phyloP scores from a whole-genome alignment of 352 stramenopile species.

The Globisporangium emineosum region DNA sequence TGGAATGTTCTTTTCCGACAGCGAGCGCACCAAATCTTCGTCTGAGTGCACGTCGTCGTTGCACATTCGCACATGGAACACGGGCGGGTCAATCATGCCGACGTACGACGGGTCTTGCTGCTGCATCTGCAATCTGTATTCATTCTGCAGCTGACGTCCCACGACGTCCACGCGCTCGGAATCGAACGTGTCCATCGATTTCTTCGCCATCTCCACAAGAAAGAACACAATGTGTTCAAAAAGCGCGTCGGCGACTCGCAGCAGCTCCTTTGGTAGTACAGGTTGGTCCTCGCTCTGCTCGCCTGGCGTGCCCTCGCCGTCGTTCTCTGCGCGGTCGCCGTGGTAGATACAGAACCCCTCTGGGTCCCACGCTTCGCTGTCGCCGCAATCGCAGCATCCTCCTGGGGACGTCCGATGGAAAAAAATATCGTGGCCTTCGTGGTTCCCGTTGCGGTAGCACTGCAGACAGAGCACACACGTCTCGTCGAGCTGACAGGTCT shows the following conservation, averaged over 20 bases:
- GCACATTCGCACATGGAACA: conserved; percentile 92
- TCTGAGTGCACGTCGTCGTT: conserved; percentile 99
- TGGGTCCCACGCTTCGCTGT: conserved; percentile 95
- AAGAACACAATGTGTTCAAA: conserved; percentile 74
- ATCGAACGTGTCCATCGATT: conserved; percentile 72
- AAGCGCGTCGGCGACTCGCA: conserved; percentile 54
- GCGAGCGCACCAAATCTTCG: conserved; percentile 93
- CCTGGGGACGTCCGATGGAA: conserved; percentile 77
- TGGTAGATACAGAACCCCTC: conserved; percentile 94
- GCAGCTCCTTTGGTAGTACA: conserved; percentile 36
- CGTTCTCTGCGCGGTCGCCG: conserved; percentile 35
- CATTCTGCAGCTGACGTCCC: conserved; percentile 39
- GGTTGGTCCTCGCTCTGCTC: conserved; percentile 21
- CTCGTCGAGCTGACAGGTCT: conserved; percentile 96
- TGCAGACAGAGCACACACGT: conserved; percentile 97
- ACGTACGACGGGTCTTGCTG: conserved; percentile 12
- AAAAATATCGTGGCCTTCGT: conserved; percentile 93
- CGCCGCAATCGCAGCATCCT: conserved; percentile 98
- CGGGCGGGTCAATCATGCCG: conserved; percentile 25
- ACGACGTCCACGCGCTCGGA: conserved; percentile 47
- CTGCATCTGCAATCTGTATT: conserved; percentile 23
- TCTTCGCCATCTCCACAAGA: conserved; percentile 68
- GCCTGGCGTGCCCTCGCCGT: conserved; percentile 15
- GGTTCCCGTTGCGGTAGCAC: conserved; percentile 95
- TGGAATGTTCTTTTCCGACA: conserved; percentile 75